Conservation (phyloP, 345 rosid species). For the Hevea brasiliensis region DNA sequence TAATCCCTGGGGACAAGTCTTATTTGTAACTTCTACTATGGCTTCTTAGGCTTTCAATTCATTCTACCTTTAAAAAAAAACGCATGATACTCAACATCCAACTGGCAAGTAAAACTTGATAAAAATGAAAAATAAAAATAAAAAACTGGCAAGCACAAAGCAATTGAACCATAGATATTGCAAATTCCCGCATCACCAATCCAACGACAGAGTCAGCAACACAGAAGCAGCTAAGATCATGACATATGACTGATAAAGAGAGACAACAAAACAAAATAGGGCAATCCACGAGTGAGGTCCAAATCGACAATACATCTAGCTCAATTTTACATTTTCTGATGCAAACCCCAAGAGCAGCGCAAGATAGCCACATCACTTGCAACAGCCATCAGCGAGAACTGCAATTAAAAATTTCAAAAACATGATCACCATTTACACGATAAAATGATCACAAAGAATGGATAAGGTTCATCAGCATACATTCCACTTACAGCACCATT, state of each 20-base stretch:
- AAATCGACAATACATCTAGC: slow-evolving; percentile 4
- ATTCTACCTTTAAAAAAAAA: no score
- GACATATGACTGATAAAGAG: background rate
- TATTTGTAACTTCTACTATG: no score
- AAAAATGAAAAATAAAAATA: no score
- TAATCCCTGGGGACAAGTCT: no score
- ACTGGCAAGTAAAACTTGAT: no score
- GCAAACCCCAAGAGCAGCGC: background rate
- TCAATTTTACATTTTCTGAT: slow-evolving; percentile 5
- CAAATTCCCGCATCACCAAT: background rate
- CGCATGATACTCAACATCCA: no score
- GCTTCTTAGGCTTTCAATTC: no score
- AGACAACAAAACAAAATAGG: no score
- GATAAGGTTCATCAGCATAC: background rate
- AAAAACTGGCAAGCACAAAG: no score
- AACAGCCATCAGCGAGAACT: slow-evolving; percentile 26
- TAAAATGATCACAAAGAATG: background rate
- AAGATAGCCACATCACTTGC: background rate
- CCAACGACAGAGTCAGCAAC: background rate
- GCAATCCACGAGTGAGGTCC: background rate
- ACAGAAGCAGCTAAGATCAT: background rate
- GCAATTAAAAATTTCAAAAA: slow-evolving; percentile 10
- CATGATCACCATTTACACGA: background rate
- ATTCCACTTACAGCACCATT: background rate
- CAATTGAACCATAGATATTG: background rate